Evolutionary conservation across 768 basidiomycete species (phyloP), one percentile per base, ranked within the genome.

Genomic region (Xerocomellus intermedius): DNA sequence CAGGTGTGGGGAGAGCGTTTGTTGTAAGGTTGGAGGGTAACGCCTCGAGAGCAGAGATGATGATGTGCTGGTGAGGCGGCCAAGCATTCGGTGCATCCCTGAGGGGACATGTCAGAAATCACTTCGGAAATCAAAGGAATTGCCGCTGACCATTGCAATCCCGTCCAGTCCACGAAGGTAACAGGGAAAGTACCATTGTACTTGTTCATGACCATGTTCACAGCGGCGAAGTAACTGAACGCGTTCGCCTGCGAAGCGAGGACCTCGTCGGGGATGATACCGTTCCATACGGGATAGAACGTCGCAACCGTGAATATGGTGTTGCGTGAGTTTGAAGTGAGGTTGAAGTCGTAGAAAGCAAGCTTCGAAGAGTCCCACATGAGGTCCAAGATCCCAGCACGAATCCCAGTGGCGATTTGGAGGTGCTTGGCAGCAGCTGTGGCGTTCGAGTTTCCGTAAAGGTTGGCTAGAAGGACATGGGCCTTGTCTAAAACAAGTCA

Each of bases 311-410:
- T 83, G 74, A 87, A 94, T 30, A 91, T 66, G 45, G 62, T 70
- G 63, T 83, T 86, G 49, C 87, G 83, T 14, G 80, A 65, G 47
- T 86, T 84, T 3, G 85, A 79, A 8, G 82, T 86, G 38, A 87
- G 69, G 69, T 93, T 91, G 73, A 89, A 97, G 71, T 96, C 94
- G 64, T 95, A 95, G 73, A 95, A 96, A 0, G 87, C 87, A n/a
- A 92, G 76, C 75, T 89, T 90, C 8, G 75, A 71, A 0, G 83
- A 60, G 65, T 96, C 89, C 94, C 94, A 97, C 71, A 84, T 77
- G 9, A 97, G 80, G 68, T 98, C 95, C 35, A 97, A 74, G 56
- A 97, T 83, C 1, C 85, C 94, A 21, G 72, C 77, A 54, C 82
- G 82, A 41, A 92, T 73, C 8, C 73, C 70, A 0, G 77, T 69